Conservation (phyloP, 768 basidiomycete species). For the Mycena amicta region DNA sequence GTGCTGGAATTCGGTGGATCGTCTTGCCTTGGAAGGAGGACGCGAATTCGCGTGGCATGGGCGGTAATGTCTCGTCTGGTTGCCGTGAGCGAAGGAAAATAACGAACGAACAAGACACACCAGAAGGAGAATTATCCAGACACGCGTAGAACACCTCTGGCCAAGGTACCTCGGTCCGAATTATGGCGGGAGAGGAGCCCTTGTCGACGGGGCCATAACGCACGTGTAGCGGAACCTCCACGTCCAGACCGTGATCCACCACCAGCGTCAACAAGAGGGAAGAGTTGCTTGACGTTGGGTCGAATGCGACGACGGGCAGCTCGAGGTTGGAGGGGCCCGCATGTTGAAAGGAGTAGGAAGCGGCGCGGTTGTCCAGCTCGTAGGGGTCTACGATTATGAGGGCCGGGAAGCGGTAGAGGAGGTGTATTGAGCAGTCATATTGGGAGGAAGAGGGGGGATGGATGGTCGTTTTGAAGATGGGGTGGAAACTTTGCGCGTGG, state of each 20-base stretch:
- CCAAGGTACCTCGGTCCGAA: slow-evolving; percentile 35
- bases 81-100: too few species aligned
- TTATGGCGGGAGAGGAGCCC: slow-evolving; percentile 28
- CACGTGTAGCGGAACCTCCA: slow-evolving; percentile 49
- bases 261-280: slow-evolving; percentile 25
- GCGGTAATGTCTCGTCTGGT: too few species aligned
- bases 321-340: slow-evolving; percentile 50
- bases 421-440: slow-evolving; percentile 39
- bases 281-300: slow-evolving; percentile 27
- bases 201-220: slow-evolving; percentile 38
- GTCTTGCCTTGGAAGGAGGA: slow-evolving; percentile 19
- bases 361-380: slow-evolving; percentile 43
- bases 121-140: slow-evolving; percentile 28
- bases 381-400: slow-evolving; percentile 51
- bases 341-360: slow-evolving; percentile 42
- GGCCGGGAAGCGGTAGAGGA: slow-evolving; percentile 43
- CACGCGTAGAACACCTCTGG: slow-evolving; percentile 45
- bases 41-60: slow-evolving; percentile 23
- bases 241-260: slow-evolving; percentile 23
- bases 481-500: slow-evolving; percentile 43
- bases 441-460: slow-evolving; percentile 16
- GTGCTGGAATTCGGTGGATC: slow-evolving; percentile 9
- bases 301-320: slow-evolving; percentile 44
- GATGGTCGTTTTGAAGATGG: slow-evolving; percentile 34
- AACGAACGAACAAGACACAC: too few species aligned